Percentiles rank a stretch among this genome's conserved stretches.
Evolutionary conservation across 2,329 filamentous ascomycete species (phyloP).

Genomic region (Fusarium algeriense): DNA sequence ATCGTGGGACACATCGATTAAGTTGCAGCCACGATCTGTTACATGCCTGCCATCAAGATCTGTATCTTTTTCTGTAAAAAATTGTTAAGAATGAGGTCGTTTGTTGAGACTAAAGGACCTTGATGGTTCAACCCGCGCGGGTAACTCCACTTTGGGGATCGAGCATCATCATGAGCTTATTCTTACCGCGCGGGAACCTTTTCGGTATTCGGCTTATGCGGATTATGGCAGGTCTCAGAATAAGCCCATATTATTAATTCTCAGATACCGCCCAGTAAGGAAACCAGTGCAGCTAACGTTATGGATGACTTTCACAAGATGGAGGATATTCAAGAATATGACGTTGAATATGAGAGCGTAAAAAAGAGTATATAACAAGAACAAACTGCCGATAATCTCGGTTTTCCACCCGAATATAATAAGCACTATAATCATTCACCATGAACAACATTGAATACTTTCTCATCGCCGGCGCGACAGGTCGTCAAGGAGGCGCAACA

Average conservation of each 20-base stretch:
- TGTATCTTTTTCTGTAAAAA: accelerated
- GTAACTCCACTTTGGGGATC: not conserved
- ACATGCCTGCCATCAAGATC: not conserved
- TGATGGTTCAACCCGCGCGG: conserved; percentile 5
- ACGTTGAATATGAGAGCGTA: not conserved
- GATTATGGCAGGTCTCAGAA: not conserved
- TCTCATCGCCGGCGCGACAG: conserved; percentile 48
- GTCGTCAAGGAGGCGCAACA: conserved; percentile 48
- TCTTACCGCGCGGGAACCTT: conserved; percentile 1
- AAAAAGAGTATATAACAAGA: conserved; percentile 5
- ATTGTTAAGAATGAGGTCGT: conserved; percentile 1
- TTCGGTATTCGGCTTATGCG: not conserved
- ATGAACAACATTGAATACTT: conserved; percentile 30
- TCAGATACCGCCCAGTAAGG: not conserved
- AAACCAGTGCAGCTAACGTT: not conserved
- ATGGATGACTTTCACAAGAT: not conserved
- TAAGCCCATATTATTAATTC: not conserved
- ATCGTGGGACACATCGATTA: not conserved
- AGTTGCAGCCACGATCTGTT: not conserved
- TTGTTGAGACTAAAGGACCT: not conserved
- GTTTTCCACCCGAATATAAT: not conserved
- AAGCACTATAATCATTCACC: not conserved
- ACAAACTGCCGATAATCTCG: not conserved
- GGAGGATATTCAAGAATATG: not conserved
- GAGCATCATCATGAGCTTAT: conserved; percentile 4